Conservation (phyloP, 805 yeast genomes). For the Zygoascus tannicola region DNA sequence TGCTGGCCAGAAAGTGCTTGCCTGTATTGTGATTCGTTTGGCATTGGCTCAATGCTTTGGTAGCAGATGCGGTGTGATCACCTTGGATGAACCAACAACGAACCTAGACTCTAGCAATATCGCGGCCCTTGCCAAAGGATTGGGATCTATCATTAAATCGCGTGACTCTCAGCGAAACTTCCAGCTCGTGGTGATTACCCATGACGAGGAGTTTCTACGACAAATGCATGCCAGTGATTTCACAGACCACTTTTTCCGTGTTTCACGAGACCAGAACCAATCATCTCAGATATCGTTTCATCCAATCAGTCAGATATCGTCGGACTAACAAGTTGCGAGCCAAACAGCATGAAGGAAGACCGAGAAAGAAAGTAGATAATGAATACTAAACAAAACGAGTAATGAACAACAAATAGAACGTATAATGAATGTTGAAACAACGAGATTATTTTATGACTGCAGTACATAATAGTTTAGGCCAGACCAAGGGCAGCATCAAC, state of each 20-base stretch:
- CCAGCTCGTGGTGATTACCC: conserved; percentile 92
- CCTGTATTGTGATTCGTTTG: conserved; percentile 80
- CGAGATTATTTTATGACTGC: not conserved
- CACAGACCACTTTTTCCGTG: conserved; percentile 78
- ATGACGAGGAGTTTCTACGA: conserved; percentile 82
- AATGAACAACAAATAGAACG: not conserved
- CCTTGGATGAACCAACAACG: conserved; percentile 96
- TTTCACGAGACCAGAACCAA: conserved; percentile 72
- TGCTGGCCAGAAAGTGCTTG: conserved; percentile 94
- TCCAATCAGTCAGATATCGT: conserved; percentile 21
- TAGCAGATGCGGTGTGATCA: conserved; percentile 86
- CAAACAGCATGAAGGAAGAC: not conserved
- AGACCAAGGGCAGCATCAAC: conserved; percentile 31
- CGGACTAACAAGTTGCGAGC: not conserved
- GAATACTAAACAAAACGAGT: not conserved
- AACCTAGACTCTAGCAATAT: conserved; percentile 85
- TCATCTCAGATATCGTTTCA: conserved; percentile 61
- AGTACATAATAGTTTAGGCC: not conserved
- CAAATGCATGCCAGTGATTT: conserved; percentile 79
- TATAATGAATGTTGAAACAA: not conserved
- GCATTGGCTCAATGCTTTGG: conserved; percentile 97
- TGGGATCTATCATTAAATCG: conserved; percentile 62
- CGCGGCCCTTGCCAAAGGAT: conserved; percentile 74
- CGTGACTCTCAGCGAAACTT: conserved; percentile 77
- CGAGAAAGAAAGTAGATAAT: not conserved